A percentile compares a stretch with the other conserved stretches of the same genome.
Evolutionary conservation across 2,329 filamentous ascomycete genomes (phyloP).

Genomic region (Phyllachora maydis): DNA sequence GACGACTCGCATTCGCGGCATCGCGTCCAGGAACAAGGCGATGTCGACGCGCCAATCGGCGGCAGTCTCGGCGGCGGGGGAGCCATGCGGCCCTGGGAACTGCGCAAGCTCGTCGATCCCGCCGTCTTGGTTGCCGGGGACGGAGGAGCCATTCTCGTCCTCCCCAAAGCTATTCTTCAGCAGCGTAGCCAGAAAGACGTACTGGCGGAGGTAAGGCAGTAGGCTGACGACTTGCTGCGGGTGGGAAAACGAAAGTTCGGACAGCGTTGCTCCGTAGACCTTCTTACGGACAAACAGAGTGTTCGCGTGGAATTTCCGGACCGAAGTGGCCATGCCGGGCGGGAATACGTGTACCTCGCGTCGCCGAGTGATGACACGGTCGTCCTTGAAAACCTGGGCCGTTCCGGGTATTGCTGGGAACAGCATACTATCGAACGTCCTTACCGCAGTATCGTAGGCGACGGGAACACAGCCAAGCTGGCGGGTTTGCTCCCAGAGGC

Average conservation of each 20-base stretch:
- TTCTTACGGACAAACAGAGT: constrained; percentile 51
- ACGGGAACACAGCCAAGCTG: constrained; percentile 31
- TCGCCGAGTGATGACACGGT: constrained; percentile 28
- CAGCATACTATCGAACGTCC: constrained; percentile 29
- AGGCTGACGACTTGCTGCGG: constrained; percentile 56
- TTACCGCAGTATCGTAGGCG: constrained; percentile 12
- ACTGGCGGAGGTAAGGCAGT: constrained; percentile 57
- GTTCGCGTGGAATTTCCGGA: constrained; percentile 26
- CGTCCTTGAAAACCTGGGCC: constrained; percentile 33
- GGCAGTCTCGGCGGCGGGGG: background rate
- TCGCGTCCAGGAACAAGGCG: constrained; percentile 26
- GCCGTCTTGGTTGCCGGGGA: too few species aligned
- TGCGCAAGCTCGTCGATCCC: background rate
- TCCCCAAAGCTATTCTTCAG: constrained; percentile 38
- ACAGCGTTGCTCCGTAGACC: constrained; percentile 47
- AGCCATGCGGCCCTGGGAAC: too few species aligned
- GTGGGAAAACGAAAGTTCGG: constrained; percentile 55
- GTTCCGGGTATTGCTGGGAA: constrained; percentile 30
- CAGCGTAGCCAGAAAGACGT: constrained; percentile 46
- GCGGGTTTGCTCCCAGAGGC: constrained; percentile 40
- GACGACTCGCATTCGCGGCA: constrained; percentile 26
- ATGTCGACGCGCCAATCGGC: constrained; percentile 17
- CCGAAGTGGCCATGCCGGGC: constrained; percentile 8
- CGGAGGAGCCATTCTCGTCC: constrained; percentile 2
- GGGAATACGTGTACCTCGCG: constrained; percentile 22